A percentile compares a stretch with the other conserved stretches of the same genome.
These are phyloP conservation scores for Backusella parvicylindrica DNA, from an alignment of 192 early-diverging fungal genomes.

Conservation along the genomic window DNA sequence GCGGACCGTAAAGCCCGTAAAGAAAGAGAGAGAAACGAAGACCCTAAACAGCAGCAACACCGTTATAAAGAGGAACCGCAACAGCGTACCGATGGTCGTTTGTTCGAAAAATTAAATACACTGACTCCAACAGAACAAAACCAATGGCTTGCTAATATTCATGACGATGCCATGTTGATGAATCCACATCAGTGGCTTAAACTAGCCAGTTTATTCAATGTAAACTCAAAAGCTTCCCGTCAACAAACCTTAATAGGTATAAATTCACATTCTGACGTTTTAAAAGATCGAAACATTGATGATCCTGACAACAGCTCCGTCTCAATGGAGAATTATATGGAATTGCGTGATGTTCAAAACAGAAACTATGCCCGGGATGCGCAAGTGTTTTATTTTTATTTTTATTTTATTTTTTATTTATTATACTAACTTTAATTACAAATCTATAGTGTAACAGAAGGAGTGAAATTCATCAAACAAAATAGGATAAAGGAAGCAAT, in stretches of 20 bases:
- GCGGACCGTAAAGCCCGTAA: conserved; percentile 15
- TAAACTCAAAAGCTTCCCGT: conserved; percentile 20
- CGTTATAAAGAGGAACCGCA: background rate
- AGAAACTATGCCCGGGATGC: conserved; percentile 31
- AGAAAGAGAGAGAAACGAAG: conserved; percentile 7
- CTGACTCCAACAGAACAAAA: conserved; percentile 6
- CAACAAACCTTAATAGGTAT: conserved; percentile 14
- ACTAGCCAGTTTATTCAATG: conserved; percentile 26
- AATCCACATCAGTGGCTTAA: conserved; percentile 34
- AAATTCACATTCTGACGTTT: background rate
- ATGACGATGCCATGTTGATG: conserved; percentile 25
- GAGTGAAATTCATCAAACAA: conserved; percentile 20
- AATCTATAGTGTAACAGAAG: conserved; percentile 26
- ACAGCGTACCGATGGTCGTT: background rate
- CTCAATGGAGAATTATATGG: conserved; percentile 26
- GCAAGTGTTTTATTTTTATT: conserved; percentile 23
- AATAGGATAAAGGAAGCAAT: conserved; percentile 23
- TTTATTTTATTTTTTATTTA: background rate
- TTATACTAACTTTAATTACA: background rate
- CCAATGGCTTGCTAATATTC: conserved; percentile 15
- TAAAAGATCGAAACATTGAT: conserved; percentile 12
- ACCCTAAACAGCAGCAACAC: background rate
- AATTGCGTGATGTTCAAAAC: conserved; percentile 30
- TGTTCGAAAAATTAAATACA: background rate
- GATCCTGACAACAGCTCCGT: background rate